Evolutionary conservation across 2,329 filamentous ascomycete genomes (phyloP), one percentile per base, ranked within the genome.

Genomic region (Trichoderma brevicompactum): DNA sequence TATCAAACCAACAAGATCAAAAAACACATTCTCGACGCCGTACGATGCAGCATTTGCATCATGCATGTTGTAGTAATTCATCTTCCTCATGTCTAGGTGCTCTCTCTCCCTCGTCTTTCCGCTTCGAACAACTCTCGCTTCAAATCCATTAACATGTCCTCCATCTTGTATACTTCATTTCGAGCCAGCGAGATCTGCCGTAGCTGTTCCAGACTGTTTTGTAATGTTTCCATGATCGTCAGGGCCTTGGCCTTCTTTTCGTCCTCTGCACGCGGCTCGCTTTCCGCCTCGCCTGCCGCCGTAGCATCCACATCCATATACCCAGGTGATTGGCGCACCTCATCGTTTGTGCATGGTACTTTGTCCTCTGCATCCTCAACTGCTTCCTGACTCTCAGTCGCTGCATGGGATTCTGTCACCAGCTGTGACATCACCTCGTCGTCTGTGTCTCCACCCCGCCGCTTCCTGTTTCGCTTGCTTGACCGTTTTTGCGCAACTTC

Each of bases 111-210:
- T 67, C 90, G 83, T 71, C 81, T 81, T 71, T 88, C 88, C 15
- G 91, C 92, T 64, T 89, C 86, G 74, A 90, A 91, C 59, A 94
- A 82, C 74, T 90, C 87, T 68, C 85, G 83, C 75, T 91, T 89
- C 69, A 94, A 86, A 74, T 94, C 90, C 80, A 94, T 92, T 73
- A 95, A 82, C 71, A 92, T 79, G 73, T 94, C 89, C 72, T 95
- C 92, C 69, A 95, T 83, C 73, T 89, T 83, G 66, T 88, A 83
- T 61, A 92, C 85, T 67, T 92, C 87, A 10, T 85, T 81, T 10
- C 86, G 82, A 15, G 87, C 87, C 48, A 96, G 77, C 15, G 84
- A 80, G 23, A 87, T 81, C 34, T 78, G 79, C 62, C 83, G 84
- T 65, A 93, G 80, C 68, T 87, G 83, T 19, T 82, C 80, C 28